Evolutionary conservation across 139 green algal species (phyloP), one percentile per base, ranked within the genome.

Genomic region (Auxenochlorella pyrenoidosa): DNA sequence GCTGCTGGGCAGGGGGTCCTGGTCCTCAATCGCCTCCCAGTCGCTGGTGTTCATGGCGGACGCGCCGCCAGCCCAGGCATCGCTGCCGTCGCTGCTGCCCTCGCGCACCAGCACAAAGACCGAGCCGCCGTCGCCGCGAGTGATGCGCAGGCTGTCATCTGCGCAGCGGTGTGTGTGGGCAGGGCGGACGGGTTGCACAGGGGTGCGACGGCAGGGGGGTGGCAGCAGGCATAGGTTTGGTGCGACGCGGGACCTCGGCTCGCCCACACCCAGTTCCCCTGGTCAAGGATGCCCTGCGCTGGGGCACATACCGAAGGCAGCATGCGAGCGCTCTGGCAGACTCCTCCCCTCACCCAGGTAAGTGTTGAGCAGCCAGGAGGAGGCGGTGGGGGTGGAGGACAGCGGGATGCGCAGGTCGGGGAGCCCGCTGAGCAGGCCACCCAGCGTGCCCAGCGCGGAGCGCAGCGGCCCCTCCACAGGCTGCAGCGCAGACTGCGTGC

Each of bases 291-390:
- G n/a, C n/a, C n/a, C n/a, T n/a, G n/a, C n/a, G n/a, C n/a, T n/a
- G n/a, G n/a, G n/a, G n/a, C n/a, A n/a, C n/a, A n/a, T n/a, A n/a
- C n/a, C n/a, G n/a, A n/a, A n/a, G n/a, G n/a, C n/a, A n/a, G n/a
- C n/a, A n/a, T n/a, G n/a, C n/a, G n/a, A n/a, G n/a, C n/a, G n/a
- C n/a, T n/a, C n/a, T n/a, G n/a, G n/a, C n/a, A n/a, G n/a, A n/a
- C n/a, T n/a, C 70, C 36, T 2, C 54, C 36, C 24, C n/a, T 92
- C 86, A 83, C 98, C 95, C 28, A 98, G 86, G 91, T 95, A 98
- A 1, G 96, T 98, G 51, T 91, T 98, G 63, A 98, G 77, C 60
- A 97, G 93, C 95, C 95, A 98, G 60, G 90, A 59, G 32, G 85
- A 79, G 32, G 78, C 32, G n/a, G 88, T 79, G 54, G 72, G 43